phyloP scores from a whole-genome alignment of 2,329 filamentous ascomycete species.

The Neopestalotiopsis rosae region DNA sequence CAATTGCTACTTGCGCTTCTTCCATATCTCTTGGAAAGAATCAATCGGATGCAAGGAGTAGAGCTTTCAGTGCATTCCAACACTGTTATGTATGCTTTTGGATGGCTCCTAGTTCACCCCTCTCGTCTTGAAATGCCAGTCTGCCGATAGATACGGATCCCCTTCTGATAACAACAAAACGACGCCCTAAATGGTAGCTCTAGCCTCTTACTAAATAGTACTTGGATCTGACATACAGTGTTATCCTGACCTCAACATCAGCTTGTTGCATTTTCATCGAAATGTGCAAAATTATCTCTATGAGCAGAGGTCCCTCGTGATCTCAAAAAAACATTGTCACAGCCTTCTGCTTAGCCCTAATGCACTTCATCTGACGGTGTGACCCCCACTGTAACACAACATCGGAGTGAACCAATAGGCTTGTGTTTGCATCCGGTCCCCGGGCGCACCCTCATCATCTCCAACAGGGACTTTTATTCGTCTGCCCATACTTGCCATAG shows the following conservation, averaged over 20 bases:
- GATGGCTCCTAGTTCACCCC: no score
- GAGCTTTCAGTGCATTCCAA: no score
- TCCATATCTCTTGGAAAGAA: not conserved
- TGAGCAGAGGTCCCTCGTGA: not conserved
- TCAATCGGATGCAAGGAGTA: no score
- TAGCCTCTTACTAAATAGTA: not conserved
- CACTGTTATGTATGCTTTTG: no score
- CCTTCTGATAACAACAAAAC: not conserved
- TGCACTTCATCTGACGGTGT: not conserved
- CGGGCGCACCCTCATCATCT: not conserved
- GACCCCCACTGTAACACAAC: conserved; percentile 5
- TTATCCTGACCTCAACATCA: not conserved
- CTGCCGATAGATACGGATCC: no score
- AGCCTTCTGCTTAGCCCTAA: not conserved
- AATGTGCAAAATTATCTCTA: not conserved
- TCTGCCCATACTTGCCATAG: not conserved
- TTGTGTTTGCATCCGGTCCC: not conserved
- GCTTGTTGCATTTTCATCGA: not conserved
- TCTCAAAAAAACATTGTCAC: not conserved
- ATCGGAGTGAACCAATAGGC: not conserved
- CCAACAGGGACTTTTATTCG: not conserved
- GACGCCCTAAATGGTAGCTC: not conserved
- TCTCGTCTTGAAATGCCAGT: no score
- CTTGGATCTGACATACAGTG: not conserved
- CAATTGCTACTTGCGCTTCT: not conserved